These are phyloP conservation scores for Cenchrus americanus DNA, from an alignment of 176 grass and related monocot species.

Conservation along the genomic window DNA sequence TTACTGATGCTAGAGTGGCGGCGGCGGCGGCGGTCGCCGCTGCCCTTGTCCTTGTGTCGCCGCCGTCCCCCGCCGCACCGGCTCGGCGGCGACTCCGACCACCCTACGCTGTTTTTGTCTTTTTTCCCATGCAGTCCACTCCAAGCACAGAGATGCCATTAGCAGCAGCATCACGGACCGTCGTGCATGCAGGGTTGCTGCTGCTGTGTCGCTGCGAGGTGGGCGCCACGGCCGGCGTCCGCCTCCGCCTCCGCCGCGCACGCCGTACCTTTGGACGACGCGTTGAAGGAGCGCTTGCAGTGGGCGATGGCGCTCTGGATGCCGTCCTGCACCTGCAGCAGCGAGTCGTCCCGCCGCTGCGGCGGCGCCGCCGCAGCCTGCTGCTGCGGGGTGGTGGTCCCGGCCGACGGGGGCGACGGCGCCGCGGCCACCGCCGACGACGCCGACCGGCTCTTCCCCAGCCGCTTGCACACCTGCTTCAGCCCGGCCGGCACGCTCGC, in stretches of 20 bases:
- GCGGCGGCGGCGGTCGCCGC: background rate
- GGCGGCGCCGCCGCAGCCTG: conserved; percentile 19
- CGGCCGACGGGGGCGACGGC: conserved; percentile 6
- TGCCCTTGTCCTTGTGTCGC: conserved; percentile 6
- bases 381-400: too few species aligned
- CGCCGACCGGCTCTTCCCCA: conserved; percentile 93
- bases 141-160: conserved; percentile 1
- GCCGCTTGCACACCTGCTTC: conserved; percentile 78
- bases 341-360: conserved; percentile 78
- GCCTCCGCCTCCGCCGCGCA: background rate
- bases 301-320: conserved; percentile 98
- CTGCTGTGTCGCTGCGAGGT: background rate
- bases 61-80: conserved; percentile 47
- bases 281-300: conserved; percentile 93
- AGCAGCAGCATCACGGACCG: too few species aligned
- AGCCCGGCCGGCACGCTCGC: conserved; percentile 73
- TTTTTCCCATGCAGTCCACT: too few species aligned
- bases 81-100: conserved; percentile 61
- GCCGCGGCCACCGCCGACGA: conserved; percentile 66
- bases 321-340: conserved; percentile 84
- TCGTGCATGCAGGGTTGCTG: background rate
- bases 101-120: conserved; percentile 28
- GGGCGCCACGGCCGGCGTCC: background rate
- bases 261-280: conserved; percentile 56
- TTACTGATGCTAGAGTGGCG: conserved; percentile 17